A percentile compares a stretch with the other conserved stretches of the same genome.
Evolutionary conservation across 23 red algal genomes (phyloP).

Genomic region (Gracilaria gracilis): DNA sequence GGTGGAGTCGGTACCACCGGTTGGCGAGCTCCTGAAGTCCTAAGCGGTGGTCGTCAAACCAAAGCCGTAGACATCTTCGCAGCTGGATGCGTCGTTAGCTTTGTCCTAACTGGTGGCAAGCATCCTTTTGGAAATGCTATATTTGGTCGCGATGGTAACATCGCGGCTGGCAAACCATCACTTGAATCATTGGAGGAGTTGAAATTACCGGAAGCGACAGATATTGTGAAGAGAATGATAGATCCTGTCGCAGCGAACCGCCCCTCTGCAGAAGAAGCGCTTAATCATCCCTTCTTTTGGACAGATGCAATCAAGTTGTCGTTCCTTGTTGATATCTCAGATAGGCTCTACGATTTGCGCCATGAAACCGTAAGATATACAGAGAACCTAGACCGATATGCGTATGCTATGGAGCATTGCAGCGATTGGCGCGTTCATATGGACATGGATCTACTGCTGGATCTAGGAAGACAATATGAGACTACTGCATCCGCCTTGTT

Average conservation of each 20-base stretch:
- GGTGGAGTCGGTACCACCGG: slow-evolving; percentile 89
- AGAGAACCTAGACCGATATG: slow-evolving; percentile 61
- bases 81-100: slow-evolving; percentile 86
- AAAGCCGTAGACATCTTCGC: slow-evolving; percentile 93
- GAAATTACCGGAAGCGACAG: slow-evolving; percentile 81
- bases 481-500: slow-evolving; percentile 81
- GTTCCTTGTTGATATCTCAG: slow-evolving; percentile 95
- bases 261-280: slow-evolving; percentile 68
- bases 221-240: slow-evolving; percentile 86
- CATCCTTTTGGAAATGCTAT: slow-evolving; percentile 92
- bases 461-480: slow-evolving; percentile 78
- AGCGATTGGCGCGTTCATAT: slow-evolving; percentile 78
- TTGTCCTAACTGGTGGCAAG: slow-evolving; percentile 83
- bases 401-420: slow-evolving; percentile 47
- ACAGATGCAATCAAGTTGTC: slow-evolving; percentile 87
- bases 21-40: slow-evolving; percentile 97
- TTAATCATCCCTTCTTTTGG: slow-evolving; percentile 97
- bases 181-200: slow-evolving; percentile 76
- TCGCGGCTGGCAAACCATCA: slow-evolving; percentile 67
- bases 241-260: slow-evolving; percentile 64
- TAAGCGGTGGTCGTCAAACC: slow-evolving; percentile 76
- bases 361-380: slow-evolving; percentile 49
- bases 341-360: slow-evolving; percentile 77
- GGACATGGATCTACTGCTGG: slow-evolving; percentile 74
- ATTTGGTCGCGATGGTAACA: slow-evolving; percentile 89